Conservation (phyloP, 345 rosid species). For the Hibiscus mutabilis region DNA sequence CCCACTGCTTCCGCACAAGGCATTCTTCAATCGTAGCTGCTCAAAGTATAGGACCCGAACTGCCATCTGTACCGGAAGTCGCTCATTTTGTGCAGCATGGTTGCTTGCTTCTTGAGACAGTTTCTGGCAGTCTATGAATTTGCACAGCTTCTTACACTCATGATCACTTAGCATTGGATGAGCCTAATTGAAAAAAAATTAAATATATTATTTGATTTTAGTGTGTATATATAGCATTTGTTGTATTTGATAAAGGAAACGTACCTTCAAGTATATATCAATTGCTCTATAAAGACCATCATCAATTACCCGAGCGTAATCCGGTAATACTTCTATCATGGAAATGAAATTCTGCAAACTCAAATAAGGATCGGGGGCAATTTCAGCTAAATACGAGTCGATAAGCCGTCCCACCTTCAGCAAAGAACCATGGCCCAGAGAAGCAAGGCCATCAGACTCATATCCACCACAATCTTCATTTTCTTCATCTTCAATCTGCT, state of each 20-base stretch:
- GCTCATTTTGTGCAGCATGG: slow-evolving; percentile 59
- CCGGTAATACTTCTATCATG: slow-evolving; percentile 64
- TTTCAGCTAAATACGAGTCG: slow-evolving; percentile 81
- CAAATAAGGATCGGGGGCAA: slow-evolving; percentile 74
- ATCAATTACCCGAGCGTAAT: slow-evolving; percentile 67
- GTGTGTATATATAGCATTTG: not conserved
- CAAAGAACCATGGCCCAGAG: slow-evolving; percentile 55
- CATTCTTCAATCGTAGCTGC: slow-evolving; percentile 63
- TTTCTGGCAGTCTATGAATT: slow-evolving; percentile 56
- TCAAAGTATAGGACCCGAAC: slow-evolving; percentile 58
- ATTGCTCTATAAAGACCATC: slow-evolving; percentile 79
- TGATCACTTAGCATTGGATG: slow-evolving; percentile 59
- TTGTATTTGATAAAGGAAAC: not conserved
- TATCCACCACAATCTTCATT: slow-evolving; percentile 35
- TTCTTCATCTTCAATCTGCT: slow-evolving; percentile 62
- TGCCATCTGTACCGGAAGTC: slow-evolving; percentile 55
- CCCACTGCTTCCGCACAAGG: slow-evolving; percentile 52
- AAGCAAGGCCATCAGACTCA: slow-evolving; percentile 47
- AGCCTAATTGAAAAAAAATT: slow-evolving; percentile 29
- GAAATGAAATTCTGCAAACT: slow-evolving; percentile 62
- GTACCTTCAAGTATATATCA: slow-evolving; percentile 80
- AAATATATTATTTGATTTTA: not conserved
- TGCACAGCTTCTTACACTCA: slow-evolving; percentile 61
- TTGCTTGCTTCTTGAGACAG: slow-evolving; percentile 52
- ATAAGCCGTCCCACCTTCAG: slow-evolving; percentile 71